Evolutionary conservation across 176 grass and related monocot genomes (phyloP), one percentile per base, ranked within the genome.

Genomic region (Tuctoria greenei): DNA sequence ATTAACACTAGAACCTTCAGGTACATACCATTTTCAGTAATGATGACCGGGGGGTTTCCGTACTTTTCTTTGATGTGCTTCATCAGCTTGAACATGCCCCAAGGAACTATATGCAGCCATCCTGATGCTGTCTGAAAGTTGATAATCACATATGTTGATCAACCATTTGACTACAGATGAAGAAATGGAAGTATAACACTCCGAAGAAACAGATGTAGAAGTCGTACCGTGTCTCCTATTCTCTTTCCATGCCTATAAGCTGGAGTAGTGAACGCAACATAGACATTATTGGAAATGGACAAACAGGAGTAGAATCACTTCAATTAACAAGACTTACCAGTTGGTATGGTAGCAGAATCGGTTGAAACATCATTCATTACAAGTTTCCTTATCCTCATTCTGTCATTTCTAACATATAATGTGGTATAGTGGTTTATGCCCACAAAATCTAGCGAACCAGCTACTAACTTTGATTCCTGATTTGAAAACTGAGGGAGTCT

Each of bases 371-470:
- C 95, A 75, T 90, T 62, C 76, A 98, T 61, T 34, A 95, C 65
- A 71, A 98, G 69, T 79, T 92, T 98, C 66, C 89, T 89, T 40
- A 92, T 80, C 67, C 74, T 50, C 66, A 52, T 88, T 74, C 91
- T 74, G 66, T 98, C 95, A 14, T 98, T 98, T 67, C 85, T 87
- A 75, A 62, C 95, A 92, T 98, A 98, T 68, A 94, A 63, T 69
- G 91, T 84, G 18, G 95, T 98, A 71, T 98, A 95, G 80, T 98
- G 95, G 83, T 98, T 98, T 88, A 98, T 91, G 44, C 95, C 89
- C 27, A 98, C 71, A 88, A 98, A 98, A 90, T 98, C 87, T 21
- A 98, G 63, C 1, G 91, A 90, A 42, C 91, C 76, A 10, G 84
- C 84, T 71, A 95, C 78, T 45, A 79, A 71, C 35, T 84, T 88